Base-by-base conservation (phyloP, 2,329 filamentous ascomycete genomes). In the Pseudocercospora musae region DNA sequence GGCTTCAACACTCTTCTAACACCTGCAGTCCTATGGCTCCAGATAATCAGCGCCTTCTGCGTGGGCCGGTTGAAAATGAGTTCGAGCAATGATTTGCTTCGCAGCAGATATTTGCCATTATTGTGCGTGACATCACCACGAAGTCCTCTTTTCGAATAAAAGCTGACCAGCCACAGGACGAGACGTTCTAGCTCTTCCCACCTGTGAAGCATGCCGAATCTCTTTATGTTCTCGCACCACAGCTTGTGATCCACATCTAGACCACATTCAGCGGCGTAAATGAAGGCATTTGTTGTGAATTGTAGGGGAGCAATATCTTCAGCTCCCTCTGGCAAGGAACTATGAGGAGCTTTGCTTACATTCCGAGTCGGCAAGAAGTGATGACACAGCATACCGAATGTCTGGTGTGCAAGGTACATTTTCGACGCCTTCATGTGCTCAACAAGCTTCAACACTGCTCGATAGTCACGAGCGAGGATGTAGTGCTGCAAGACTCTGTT, bases 191-290 rank as follows among this genome's bases (percentile, higher is more conserved):
- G 74, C 31, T 84, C 81, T 13, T 79, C 70, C 69, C 85, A 80
- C 15, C 80, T 77, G 7, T 81, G 77, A 8, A 76, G 72, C 83
- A 86, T 87, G 3, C 86, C 87, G 50, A 85, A 80, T 27, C 86
- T 81, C 50, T 83, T 83, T 46, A 89, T 70, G 9, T 87, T 76
- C 69, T 88, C 85, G 52, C 76, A 73, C 87, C 87, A 89, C 66
- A 73, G 2, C 78, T 74, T 21, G 75, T 76, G 23, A 84, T 59
- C 74, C 66, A 59, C 75, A 74, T 18, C 79, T 80, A 42, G 73
- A 4, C 67, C 66, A 20, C 54, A 57, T 21, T 65, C 53, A 27
- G 64, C 66, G 15, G 71, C 63, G 75, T 63, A 79, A 74, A 56
- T 85, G 77, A 46, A 84, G 75, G 52, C 76, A 29, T 79, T 80